A percentile compares a stretch with the other conserved stretches of the same genome.
These are phyloP conservation scores for Fraxinus quadrangulata DNA, from an alignment of 257 asterid species.

Conservation along the genomic window DNA sequence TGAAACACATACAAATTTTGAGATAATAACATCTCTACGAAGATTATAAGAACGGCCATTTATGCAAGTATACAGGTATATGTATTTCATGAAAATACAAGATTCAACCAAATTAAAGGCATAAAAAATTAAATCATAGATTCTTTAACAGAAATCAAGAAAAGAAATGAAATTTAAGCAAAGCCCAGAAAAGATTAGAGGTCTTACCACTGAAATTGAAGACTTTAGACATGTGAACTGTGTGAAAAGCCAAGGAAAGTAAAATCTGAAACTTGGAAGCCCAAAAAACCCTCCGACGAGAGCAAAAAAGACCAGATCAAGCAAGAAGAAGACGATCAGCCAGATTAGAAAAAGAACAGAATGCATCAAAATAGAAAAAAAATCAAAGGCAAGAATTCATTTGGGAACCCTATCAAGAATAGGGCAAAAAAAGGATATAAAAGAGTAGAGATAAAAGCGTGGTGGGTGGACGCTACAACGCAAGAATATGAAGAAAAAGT, in stretches of 20 bases:
- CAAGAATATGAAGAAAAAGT: constrained; percentile 22
- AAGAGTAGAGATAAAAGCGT: constrained; percentile 4
- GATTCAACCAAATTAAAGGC: constrained; percentile 16
- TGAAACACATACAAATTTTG: not conserved
- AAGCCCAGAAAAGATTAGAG: constrained; percentile 26
- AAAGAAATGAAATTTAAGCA: constrained; percentile 22
- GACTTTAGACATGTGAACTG: constrained; percentile 69
- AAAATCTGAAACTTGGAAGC: constrained; percentile 41
- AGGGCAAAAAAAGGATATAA: constrained; percentile 69
- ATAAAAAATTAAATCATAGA: not conserved
- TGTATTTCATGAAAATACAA: constrained; percentile 5
- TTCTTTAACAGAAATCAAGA: not conserved
- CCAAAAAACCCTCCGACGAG: constrained; percentile 60
- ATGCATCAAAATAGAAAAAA: constrained; percentile 51
- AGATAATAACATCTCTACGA: not conserved
- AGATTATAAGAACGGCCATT: not conserved
- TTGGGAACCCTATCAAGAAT: constrained; percentile 58
- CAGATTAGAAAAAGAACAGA: constrained; percentile 37
- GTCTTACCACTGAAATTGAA: constrained; percentile 74
- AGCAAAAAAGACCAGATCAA: constrained; percentile 57
- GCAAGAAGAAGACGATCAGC: constrained; percentile 36
- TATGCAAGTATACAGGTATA: not conserved
- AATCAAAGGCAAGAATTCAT: constrained; percentile 28
- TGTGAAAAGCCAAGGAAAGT: constrained; percentile 30
- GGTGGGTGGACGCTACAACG: constrained; percentile 28